Percentiles rank a stretch among this genome's conserved stretches.
phyloP scores from a whole-genome alignment of 352 stramenopile species.

The Globisporangium paddicum region DNA sequence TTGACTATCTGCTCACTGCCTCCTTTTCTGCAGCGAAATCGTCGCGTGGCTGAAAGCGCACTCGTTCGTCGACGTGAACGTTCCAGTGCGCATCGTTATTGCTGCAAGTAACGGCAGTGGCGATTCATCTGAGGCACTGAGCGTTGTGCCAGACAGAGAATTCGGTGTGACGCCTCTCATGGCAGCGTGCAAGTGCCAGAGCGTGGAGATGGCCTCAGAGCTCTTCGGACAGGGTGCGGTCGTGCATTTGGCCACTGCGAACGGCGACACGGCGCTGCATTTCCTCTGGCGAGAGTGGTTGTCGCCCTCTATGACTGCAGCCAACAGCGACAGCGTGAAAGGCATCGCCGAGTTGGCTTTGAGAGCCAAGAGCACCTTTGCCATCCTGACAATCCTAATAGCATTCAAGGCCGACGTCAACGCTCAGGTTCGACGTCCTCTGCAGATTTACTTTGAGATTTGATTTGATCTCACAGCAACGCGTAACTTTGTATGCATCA shows the following conservation, averaged over 20 bases:
- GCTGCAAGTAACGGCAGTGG: background rate
- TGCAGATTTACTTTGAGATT: background rate
- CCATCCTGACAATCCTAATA: conserved; percentile 40
- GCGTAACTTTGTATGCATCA: background rate
- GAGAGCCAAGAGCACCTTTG: conserved; percentile 26
- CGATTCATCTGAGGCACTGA: background rate
- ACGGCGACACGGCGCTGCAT: conserved; percentile 64
- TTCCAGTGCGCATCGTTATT: conserved; percentile 28
- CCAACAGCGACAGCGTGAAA: conserved; percentile 17
- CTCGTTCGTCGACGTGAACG: conserved; percentile 62
- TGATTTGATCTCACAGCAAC: no score
- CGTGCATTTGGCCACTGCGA: conserved; percentile 48
- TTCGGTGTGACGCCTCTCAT: conserved; percentile 65
- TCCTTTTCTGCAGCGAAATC: conserved; percentile 33
- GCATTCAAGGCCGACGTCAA: conserved; percentile 36
- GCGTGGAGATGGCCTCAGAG: conserved; percentile 38
- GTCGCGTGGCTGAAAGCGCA: conserved; percentile 58
- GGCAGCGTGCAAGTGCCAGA: conserved; percentile 46
- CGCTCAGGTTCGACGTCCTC: conserved; percentile 29
- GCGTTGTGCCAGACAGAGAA: conserved; percentile 18
- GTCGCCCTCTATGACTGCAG: background rate
- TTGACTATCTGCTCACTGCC: background rate
- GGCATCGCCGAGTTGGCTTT: conserved; percentile 23
- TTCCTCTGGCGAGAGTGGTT: conserved; percentile 55
- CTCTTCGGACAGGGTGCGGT: conserved; percentile 48